A percentile compares a stretch with the other conserved stretches of the same genome.
Evolutionary conservation across 768 basidiomycete species (phyloP).

Genomic region (Strobilomyces confusus): DNA sequence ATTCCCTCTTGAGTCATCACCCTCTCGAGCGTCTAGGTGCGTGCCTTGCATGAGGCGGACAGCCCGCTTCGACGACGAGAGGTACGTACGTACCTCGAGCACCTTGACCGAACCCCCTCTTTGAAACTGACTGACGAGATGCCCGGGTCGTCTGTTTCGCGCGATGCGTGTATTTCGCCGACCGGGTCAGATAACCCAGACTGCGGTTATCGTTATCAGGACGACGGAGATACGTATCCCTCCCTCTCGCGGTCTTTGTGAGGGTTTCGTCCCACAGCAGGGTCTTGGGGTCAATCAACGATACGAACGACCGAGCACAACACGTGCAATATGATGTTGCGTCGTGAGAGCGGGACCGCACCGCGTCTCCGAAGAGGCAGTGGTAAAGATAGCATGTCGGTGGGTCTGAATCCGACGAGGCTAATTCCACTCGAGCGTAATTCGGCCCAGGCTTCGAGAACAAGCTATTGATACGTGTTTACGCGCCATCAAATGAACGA

Average conservation of each 20-base stretch:
- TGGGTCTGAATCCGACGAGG: slow-evolving; percentile 4
- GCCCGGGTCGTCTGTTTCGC: not conserved
- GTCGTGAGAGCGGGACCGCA: not conserved
- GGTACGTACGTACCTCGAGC: too few relatives aligned
- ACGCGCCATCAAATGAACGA: not conserved
- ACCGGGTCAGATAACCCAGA: not conserved
- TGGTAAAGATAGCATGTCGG: not conserved
- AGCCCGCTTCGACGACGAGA: too few relatives aligned
- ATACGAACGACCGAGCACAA: not conserved
- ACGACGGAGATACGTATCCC: not conserved
- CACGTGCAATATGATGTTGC: not conserved
- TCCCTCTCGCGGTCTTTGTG: not conserved
- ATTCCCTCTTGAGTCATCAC: too few relatives aligned
- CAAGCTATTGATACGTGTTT: not conserved
- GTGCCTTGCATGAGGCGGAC: too few relatives aligned
- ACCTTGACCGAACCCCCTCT: not conserved
- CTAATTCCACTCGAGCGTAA: not conserved
- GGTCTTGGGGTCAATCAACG: not conserved
- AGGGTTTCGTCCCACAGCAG: not conserved
- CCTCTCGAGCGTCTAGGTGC: too few relatives aligned
- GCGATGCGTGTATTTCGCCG: not conserved
- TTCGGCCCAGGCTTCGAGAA: not conserved
- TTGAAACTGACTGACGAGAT: not conserved
- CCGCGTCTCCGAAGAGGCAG: not conserved
- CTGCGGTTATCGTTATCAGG: not conserved